phyloP scores from a whole-genome alignment of 2,329 filamentous ascomycete species.

The Neonectria magnoliae region DNA sequence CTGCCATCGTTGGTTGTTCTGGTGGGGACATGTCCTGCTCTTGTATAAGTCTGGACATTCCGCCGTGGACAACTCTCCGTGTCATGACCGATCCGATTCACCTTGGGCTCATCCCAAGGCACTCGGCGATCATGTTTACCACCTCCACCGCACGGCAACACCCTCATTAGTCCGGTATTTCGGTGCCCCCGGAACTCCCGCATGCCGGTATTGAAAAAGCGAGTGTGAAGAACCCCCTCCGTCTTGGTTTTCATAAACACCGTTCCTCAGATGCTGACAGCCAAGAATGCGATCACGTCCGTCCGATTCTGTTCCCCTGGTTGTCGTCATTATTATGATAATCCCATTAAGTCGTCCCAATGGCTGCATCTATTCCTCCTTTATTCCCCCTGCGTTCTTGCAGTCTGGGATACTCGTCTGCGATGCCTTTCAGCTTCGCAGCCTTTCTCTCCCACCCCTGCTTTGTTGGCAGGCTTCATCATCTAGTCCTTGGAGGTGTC shows the following conservation, averaged over 20 bases:
- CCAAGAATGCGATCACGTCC: not conserved
- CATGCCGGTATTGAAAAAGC: slow-evolving; percentile 21
- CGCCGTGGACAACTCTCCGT: too few relatives aligned
- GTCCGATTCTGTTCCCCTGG: slow-evolving; percentile 11
- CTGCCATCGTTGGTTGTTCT: not conserved
- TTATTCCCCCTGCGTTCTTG: slow-evolving; percentile 4
- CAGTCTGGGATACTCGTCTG: slow-evolving; percentile 1
- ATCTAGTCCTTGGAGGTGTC: slow-evolving; percentile 30
- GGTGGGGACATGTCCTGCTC: not conserved
- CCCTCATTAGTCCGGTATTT: slow-evolving; percentile 11
- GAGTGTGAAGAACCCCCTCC: slow-evolving; percentile 19
- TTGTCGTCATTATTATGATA: slow-evolving; percentile 21
- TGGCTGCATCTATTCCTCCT: slow-evolving; percentile 5
- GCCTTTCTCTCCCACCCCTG: not conserved
- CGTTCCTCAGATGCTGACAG: slow-evolving; percentile 16
- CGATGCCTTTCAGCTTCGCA: not conserved
- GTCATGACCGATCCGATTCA: not conserved
- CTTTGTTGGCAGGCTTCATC: not conserved
- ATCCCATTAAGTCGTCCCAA: slow-evolving; percentile 23
- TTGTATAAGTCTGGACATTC: not conserved
- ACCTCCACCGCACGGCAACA: not conserved
- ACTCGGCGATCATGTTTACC: not conserved
- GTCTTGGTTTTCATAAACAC: slow-evolving; percentile 19
- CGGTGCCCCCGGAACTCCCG: slow-evolving; percentile 23
- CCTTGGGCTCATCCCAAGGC: not conserved